phyloP scores from a whole-genome alignment of 768 basidiomycete species.

The Hericium erinaceus region DNA sequence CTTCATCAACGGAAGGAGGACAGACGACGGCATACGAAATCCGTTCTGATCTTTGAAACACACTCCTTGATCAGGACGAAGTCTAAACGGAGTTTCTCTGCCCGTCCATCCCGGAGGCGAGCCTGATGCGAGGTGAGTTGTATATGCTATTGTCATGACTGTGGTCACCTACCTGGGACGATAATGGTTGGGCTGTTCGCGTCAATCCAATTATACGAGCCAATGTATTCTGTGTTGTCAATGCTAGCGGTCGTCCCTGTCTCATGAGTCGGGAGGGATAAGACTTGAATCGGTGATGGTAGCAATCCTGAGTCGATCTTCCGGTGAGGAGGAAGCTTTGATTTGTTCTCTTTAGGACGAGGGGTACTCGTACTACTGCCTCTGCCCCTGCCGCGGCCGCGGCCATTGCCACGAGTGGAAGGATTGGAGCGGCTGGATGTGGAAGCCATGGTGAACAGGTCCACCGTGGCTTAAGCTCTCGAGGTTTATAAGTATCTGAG shows the following conservation, averaged over 20 bases:
- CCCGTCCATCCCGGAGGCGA: slow-evolving; percentile 52
- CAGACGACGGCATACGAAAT: slow-evolving; percentile 28
- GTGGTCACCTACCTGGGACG: slow-evolving; percentile 32
- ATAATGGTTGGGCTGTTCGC: slow-evolving; percentile 17
- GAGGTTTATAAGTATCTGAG: no score
- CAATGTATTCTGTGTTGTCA: slow-evolving; percentile 15
- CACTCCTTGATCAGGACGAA: slow-evolving; percentile 43
- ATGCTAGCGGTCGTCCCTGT: slow-evolving; percentile 4
- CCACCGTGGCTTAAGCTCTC: no score
- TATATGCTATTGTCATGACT: slow-evolving; percentile 26
- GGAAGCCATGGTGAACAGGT: no score
- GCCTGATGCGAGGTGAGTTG: slow-evolving; percentile 41
- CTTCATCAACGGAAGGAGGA: slow-evolving; percentile 47
- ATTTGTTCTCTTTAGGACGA: neutral
- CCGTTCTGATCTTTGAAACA: slow-evolving; percentile 51
- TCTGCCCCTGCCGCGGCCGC: neutral
- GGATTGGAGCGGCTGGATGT: neutral
- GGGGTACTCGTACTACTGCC: neutral
- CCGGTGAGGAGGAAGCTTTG: neutral
- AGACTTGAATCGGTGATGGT: neutral
- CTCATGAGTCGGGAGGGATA: neutral
- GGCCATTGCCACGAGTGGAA: neutral
- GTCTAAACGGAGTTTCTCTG: slow-evolving; percentile 35
- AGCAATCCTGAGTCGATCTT: neutral
- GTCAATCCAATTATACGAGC: slow-evolving; percentile 21